Evolutionary conservation across 768 basidiomycete species (phyloP), one percentile per base, ranked within the genome.

Genomic region (Kwoniella bestiolae): DNA sequence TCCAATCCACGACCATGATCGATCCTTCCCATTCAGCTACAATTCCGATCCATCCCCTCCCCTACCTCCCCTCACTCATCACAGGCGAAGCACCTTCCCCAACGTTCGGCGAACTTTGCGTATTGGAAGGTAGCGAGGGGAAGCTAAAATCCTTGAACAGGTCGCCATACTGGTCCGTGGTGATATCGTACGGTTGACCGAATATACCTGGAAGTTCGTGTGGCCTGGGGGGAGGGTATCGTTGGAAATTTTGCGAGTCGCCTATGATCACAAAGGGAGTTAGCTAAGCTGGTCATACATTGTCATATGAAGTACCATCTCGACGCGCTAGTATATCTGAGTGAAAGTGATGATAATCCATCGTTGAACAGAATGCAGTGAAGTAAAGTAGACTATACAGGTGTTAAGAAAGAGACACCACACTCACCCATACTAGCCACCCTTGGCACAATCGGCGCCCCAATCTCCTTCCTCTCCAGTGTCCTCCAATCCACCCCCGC

Each of bases 211-310:
- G 78, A 3, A 81, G 66, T 56, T 81, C 80, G 12, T 70, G 58
- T 14, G 80, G 78, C 44, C 66, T 25, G 12, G 80, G 80, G 4
- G 80, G 80, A 26, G 78, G 74, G 56, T 81, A 81, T 56, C 78
- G 56, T 56, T 81, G 80, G 59, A 81, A 81, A 60, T 81, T 81
- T 63, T 79, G 80, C 14, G 72, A 76, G 53, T 81, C 80, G 25
- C 80, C 80, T 81, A 28, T 26, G 6, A 28, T 52, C 50, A 31
- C 23, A 31, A 52, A 12, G 6, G 23, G 46, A 11, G 6, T 11
- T 11, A 6, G 11, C 6, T 11, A 11, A 47, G 46, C 8, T 9
- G 25, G 50, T 52, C 51, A 28, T 23, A 7, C 29, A 16, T 31
- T 32, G n/a, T 21, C 12, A 23, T 16, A 12, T 21, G 6, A 49